A percentile compares a stretch with the other conserved stretches of the same genome.
These are phyloP conservation scores for Yamadazyma conglobata DNA, from an alignment of 1,139 yeast species.

Conservation along the genomic window DNA sequence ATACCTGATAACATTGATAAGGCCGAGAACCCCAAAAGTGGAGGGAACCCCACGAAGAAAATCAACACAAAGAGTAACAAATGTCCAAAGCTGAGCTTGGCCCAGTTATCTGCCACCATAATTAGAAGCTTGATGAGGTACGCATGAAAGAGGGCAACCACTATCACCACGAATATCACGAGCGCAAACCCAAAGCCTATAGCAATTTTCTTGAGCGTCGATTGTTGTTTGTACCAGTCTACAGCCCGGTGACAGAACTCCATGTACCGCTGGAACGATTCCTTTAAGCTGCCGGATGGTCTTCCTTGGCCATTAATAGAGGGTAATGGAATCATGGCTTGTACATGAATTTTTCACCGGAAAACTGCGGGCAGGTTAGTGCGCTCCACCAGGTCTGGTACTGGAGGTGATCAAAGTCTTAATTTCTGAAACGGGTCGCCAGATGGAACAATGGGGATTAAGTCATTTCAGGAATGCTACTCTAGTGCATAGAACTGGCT, in stretches of 20 bases:
- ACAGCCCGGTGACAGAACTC: conserved; percentile 1
- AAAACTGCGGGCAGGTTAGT: too few relatives aligned
- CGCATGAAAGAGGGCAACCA: conserved; percentile 40
- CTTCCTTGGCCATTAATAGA: not conserved
- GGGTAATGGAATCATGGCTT: too few relatives aligned
- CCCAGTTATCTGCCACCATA: conserved; percentile 44
- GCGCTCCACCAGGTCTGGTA: too few relatives aligned
- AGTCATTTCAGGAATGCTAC: too few relatives aligned
- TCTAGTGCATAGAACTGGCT: too few relatives aligned
- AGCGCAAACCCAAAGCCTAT: conserved; percentile 14
- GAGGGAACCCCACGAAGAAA: conserved; percentile 68
- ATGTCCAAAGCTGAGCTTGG: conserved; percentile 47
- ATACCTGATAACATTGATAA: conserved; percentile 71
- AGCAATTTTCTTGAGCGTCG: conserved; percentile 14
- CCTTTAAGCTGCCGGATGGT: not conserved
- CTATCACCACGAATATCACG: conserved; percentile 28
- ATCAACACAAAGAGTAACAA: conserved; percentile 47
- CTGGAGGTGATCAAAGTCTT: too few relatives aligned
- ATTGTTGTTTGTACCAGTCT: conserved; percentile 22
- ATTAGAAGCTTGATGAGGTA: conserved; percentile 42
- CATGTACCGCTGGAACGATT: not conserved
- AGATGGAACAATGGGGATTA: too few relatives aligned
- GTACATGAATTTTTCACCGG: too few relatives aligned
- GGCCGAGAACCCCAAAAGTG: conserved; percentile 77
- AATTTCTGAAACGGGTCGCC: too few relatives aligned